Evolutionary conservation across 2,329 filamentous ascomycete species (phyloP).

Genomic region (Colletotrichum cordylinicola): DNA sequence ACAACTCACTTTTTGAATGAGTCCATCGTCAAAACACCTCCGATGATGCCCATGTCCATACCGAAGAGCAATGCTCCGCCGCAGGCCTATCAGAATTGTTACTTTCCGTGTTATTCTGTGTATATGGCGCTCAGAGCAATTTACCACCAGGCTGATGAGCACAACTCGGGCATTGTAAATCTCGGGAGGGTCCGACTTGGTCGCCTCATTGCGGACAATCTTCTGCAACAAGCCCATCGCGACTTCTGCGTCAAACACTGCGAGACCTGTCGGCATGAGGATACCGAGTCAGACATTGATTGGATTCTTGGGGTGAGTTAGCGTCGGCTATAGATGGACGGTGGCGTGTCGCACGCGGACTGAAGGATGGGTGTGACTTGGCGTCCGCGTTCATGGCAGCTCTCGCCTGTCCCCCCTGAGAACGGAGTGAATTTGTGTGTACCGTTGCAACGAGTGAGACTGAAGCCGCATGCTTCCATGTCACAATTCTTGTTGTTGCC

Average conservation of each 20-base stretch:
- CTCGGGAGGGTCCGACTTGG: constrained; percentile 69
- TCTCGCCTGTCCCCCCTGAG: background rate
- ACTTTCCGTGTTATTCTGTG: background rate
- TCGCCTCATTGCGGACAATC: constrained; percentile 64
- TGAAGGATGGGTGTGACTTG: background rate
- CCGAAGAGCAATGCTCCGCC: constrained; percentile 29
- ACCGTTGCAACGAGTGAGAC: no score
- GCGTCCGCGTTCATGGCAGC: background rate
- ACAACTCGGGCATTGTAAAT: constrained; percentile 76
- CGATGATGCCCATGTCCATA: constrained; percentile 32
- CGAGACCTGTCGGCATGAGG: background rate
- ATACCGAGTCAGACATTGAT: background rate
- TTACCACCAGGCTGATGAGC: constrained; percentile 63
- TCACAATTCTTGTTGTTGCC: background rate
- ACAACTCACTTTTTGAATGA: constrained; percentile 26
- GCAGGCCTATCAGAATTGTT: background rate
- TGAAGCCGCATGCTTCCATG: background rate
- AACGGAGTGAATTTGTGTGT: background rate
- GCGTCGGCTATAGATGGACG: background rate
- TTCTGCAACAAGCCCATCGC: constrained; percentile 25
- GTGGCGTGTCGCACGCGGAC: background rate
- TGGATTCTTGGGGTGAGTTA: background rate
- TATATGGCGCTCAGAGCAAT: background rate
- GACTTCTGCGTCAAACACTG: background rate
- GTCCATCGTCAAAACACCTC: constrained; percentile 32